These are phyloP conservation scores for Triticum timopheevii DNA, from an alignment of 176 grass and related monocot species.

Conservation along the genomic window DNA sequence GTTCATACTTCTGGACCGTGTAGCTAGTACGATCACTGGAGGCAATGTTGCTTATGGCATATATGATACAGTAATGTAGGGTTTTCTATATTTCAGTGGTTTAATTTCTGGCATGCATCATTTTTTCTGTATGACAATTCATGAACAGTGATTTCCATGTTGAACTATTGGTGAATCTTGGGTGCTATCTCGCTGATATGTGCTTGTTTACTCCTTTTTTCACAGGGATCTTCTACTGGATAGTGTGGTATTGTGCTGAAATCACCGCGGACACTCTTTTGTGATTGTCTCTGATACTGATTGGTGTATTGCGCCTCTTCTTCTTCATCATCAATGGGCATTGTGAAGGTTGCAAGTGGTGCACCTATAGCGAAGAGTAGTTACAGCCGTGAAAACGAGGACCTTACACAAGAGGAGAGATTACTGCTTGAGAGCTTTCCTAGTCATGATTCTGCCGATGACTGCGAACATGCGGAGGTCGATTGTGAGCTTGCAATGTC, in stretches of 20 bases:
- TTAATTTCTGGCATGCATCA: background rate
- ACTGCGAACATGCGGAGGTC: conserved; percentile 48
- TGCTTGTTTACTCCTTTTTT: conserved; percentile 8
- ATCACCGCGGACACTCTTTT: background rate
- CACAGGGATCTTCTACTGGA: conserved; percentile 32
- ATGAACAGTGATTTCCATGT: background rate
- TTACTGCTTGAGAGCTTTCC: conserved; percentile 38
- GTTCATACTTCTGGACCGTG: background rate
- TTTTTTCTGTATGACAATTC: background rate
- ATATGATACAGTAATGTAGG: background rate
- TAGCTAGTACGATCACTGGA: background rate
- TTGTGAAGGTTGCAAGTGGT: conserved; percentile 44
- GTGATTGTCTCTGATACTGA: conserved; percentile 25
- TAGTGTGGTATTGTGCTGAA: conserved; percentile 5
- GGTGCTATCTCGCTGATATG: background rate
- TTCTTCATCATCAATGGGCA: conserved; percentile 49
- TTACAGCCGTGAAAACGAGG: conserved; percentile 28
- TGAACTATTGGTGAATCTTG: background rate
- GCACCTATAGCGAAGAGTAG: background rate
- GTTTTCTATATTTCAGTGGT: background rate
- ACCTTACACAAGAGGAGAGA: conserved; percentile 47
- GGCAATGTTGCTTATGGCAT: background rate
- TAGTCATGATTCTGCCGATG: conserved; percentile 38
- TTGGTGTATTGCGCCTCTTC: background rate
- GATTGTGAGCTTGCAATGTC: conserved; percentile 64